phyloP scores from a whole-genome alignment of 352 stramenopile species.

The Thalassiosira pacifica region DNA sequence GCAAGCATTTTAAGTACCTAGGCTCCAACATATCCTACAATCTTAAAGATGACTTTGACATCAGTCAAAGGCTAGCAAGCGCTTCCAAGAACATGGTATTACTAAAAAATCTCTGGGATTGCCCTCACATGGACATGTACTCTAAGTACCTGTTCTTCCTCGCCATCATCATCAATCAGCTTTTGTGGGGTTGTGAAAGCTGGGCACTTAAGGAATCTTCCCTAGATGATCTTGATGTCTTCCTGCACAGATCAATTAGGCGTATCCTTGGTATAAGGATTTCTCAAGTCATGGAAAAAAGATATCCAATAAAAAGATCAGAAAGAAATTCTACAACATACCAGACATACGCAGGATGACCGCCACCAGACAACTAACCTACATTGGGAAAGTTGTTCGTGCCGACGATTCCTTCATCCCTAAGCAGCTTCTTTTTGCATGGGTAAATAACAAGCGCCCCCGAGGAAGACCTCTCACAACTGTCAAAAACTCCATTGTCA shows the following conservation, averaged over 20 bases:
- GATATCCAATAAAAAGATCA: conserved; percentile 9
- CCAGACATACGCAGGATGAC: conserved; percentile 7
- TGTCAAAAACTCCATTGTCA: not conserved
- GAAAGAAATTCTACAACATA: conserved; percentile 42
- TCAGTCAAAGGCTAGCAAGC: not conserved
- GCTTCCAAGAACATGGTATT: conserved; percentile 13
- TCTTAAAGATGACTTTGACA: conserved; percentile 35
- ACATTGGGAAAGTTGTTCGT: conserved; percentile 22
- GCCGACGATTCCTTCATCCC: not conserved
- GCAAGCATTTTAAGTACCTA: not conserved
- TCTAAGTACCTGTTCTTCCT: conserved; percentile 40
- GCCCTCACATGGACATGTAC: conserved; percentile 23
- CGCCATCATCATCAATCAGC: conserved; percentile 22
- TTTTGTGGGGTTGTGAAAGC: conserved; percentile 43
- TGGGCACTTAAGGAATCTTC: conserved; percentile 34
- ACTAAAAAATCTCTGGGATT: conserved; percentile 28
- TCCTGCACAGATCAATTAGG: conserved; percentile 14
- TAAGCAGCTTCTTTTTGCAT: not conserved
- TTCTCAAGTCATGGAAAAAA: conserved; percentile 29
- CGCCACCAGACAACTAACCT: not conserved
- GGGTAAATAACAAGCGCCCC: not conserved
- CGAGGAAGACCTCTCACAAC: not conserved
- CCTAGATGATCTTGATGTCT: conserved; percentile 33
- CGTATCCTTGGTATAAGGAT: conserved; percentile 44
- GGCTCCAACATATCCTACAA: conserved; percentile 38